Base-by-base conservation (phyloP, 2,329 filamentous ascomycete genomes). In the Tolypocladium endophyticum region DNA sequence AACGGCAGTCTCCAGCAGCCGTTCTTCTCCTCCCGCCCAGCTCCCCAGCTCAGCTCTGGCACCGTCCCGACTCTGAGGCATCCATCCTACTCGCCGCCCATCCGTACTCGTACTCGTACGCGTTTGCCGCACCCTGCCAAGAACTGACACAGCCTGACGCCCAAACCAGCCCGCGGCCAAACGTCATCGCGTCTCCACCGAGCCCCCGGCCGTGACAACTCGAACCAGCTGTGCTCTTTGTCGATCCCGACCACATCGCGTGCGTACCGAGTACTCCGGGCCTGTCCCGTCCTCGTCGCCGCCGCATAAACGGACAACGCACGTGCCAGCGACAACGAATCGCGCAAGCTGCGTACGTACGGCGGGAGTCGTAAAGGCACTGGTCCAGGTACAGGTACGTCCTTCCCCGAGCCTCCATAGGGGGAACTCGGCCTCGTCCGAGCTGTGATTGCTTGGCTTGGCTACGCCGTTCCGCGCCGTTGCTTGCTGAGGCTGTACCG, bases 151-250 rank as follows among this genome's bases (percentile, higher is more conserved):
- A 35, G 47, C 28, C 47, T 9, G 25, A 52, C 16, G 4, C 12
- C 28, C 7, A 35, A 53, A n/a, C 16, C 20, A 11, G 12, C 52
- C 35, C 52, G 52, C 56, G 52, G 39, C 25, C 59, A 53, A 63
- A 63, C 62, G 62, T 63, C 62, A 63, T 62, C 62, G 59, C 36
- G 58, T 57, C 60, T 38, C 61, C 61, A 62, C 61, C 60, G 7
- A 12, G 52, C 56, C 41, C 41, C 25, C 23, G 2, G 33, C 18
- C 41, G 18, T 30, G 16, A 30, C 56, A 9, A 30, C 6, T n/a
- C 16, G 12, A 39, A n/a, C n/a, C n/a, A 47, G 30, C 30, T 36
- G 38, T 7, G 38, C 55, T 28, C 43, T 4, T 28, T 14, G 47
- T 52, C 47, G 47, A 58, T 41, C 25, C 3, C 25, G 25, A 43